phyloP scores from a whole-genome alignment of 345 rosid species.

The Salix exigua region DNA sequence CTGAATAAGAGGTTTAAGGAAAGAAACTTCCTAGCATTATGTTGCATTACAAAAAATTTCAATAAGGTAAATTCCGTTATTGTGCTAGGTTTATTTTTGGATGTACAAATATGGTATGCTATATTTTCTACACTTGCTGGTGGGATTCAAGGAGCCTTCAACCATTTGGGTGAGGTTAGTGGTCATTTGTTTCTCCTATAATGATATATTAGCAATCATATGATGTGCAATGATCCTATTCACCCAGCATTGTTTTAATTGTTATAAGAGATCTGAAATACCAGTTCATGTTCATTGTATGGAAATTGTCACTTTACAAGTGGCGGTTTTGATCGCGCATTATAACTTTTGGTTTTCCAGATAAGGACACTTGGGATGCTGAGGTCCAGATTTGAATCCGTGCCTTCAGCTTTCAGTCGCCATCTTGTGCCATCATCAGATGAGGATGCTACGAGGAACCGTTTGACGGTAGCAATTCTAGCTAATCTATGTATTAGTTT shows the following conservation, averaged over 20 bases:
- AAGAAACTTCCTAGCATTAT: constrained; percentile 14
- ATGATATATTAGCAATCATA: neutral
- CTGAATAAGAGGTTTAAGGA: constrained; percentile 8
- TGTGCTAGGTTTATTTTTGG: constrained; percentile 86
- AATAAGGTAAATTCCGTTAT: constrained; percentile 1
- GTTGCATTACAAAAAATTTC: neutral
- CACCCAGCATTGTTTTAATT: neutral
- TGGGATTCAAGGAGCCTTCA: constrained; percentile 91
- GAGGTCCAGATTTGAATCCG: constrained; percentile 74
- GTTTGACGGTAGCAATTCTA: constrained; percentile 34
- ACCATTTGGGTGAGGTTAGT: constrained; percentile 96
- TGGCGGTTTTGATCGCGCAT: constrained; percentile 11
- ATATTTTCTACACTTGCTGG: constrained; percentile 93
- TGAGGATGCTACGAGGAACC: constrained; percentile 27
- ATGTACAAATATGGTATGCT: constrained; percentile 96
- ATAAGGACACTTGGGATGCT: constrained; percentile 94
- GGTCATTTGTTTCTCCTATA: constrained; percentile 11
- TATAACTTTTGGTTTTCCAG: constrained; percentile 36
- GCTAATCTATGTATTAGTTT: neutral
- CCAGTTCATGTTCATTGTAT: neutral
- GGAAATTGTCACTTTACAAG: neutral
- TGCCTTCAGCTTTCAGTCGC: constrained; percentile 63
- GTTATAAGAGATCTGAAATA: neutral
- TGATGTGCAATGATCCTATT: neutral
- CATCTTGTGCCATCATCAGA: constrained; percentile 57